A percentile compares a stretch with the other conserved stretches of the same genome.
phyloP scores from a whole-genome alignment of 1,139 yeast genomes.

The Saccharomyces pastorianus region DNA sequence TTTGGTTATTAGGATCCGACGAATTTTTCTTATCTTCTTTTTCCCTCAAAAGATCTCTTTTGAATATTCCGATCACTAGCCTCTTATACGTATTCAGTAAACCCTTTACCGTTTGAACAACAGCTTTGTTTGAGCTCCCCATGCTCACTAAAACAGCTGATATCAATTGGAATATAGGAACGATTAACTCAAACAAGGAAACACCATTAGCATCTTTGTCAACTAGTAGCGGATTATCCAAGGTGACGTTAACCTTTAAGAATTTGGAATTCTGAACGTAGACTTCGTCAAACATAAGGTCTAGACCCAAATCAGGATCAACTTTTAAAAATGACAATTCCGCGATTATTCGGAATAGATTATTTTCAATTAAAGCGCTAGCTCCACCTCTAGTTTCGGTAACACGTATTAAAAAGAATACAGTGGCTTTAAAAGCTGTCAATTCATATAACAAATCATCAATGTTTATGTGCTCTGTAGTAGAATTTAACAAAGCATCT shows the following conservation, averaged over 20 bases:
- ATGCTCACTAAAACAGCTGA: conserved; percentile 61
- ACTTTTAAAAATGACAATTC: conserved; percentile 50
- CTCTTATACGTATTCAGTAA: conserved; percentile 49
- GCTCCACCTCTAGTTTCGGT: conserved; percentile 77
- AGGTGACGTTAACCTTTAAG: conserved; percentile 38
- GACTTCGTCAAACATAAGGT: conserved; percentile 34
- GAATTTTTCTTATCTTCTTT: conserved; percentile 20
- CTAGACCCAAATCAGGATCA: conserved; percentile 77
- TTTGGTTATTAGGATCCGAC: conserved; percentile 25
- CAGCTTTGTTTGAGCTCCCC: conserved; percentile 68
- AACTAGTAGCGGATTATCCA: conserved; percentile 45
- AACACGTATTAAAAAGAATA: conserved; percentile 62
- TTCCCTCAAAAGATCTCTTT: conserved; percentile 47
- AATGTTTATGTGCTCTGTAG: conserved; percentile 36
- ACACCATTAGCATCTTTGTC: conserved; percentile 31
- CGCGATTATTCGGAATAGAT: conserved; percentile 54
- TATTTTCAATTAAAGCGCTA: conserved; percentile 64
- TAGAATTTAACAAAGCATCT: conserved; percentile 48
- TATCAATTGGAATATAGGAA: conserved; percentile 73
- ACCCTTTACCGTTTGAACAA: conserved; percentile 47
- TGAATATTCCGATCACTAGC: conserved; percentile 59
- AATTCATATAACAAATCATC: conserved; percentile 59
- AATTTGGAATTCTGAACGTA: conserved; percentile 29
- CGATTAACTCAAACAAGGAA: conserved; percentile 59
- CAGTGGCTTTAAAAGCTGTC: conserved; percentile 65